phyloP scores from a whole-genome alignment of 1,284 basidiomycete genomes.

The Boletus austroedulis region DNA sequence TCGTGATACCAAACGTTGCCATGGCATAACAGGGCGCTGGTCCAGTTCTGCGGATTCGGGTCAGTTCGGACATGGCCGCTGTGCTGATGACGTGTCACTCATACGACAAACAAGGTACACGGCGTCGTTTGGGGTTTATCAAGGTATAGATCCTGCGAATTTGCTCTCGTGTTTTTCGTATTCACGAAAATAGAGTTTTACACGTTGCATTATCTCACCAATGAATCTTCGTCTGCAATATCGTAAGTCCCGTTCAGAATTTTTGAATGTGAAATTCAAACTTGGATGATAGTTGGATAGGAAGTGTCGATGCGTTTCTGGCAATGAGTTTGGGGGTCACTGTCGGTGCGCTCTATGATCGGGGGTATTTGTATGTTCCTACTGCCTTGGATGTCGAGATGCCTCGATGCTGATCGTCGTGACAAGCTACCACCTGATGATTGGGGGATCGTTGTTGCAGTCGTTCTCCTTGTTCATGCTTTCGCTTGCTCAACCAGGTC shows the following conservation, averaged over 20 bases:
- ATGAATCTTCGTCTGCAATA: constrained; percentile 29
- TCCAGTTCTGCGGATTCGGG: constrained; percentile 30
- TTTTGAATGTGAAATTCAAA: not conserved
- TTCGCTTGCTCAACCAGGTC: constrained; percentile 24
- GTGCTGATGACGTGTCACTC: not conserved
- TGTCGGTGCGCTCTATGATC: constrained; percentile 28
- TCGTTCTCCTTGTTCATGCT: constrained; percentile 34
- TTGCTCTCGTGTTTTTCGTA: not conserved
- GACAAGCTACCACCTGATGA: constrained; percentile 30
- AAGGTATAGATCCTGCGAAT: constrained; percentile 22
- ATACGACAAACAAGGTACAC: constrained; percentile 22
- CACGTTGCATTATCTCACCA: constrained; percentile 31
- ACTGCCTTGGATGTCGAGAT: not conserved
- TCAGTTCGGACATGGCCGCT: constrained; percentile 1
- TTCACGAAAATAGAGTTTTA: constrained; percentile 27
- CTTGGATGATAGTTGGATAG: constrained; percentile 31
- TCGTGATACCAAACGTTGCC: not conserved
- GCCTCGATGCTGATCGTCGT: constrained; percentile 3
- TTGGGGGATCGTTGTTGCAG: constrained; percentile 27
- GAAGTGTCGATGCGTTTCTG: constrained; percentile 28
- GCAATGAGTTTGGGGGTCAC: constrained; percentile 7
- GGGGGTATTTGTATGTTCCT: constrained; percentile 33
- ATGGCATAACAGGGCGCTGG: constrained; percentile 18
- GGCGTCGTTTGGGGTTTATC: constrained; percentile 30
- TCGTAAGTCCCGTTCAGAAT: constrained; percentile 21